Evolutionary conservation across 23 red algal species (phyloP).

Genomic region (Gracilariopsis chorda): DNA sequence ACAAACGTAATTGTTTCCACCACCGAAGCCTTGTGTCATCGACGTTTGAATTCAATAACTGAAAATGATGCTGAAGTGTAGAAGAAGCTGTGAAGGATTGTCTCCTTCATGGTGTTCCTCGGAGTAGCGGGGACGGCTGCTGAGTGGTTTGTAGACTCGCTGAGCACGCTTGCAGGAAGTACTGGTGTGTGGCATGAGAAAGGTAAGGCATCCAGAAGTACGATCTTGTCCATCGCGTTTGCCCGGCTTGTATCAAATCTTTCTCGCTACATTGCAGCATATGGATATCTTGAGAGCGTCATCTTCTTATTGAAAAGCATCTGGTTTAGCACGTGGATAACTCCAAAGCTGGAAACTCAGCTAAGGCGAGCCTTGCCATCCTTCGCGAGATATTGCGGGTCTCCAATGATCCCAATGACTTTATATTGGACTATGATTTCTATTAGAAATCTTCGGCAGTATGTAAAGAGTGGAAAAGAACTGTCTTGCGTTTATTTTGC

Average conservation of each 20-base stretch:
- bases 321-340: neutral
- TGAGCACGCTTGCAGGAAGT: neutral
- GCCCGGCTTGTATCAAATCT: neutral
- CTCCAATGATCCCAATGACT: neutral
- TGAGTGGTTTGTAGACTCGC: neutral
- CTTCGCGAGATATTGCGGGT: neutral
- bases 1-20: neutral
- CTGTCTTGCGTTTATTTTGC: neutral
- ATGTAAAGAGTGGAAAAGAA: neutral
- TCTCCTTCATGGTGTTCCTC: neutral
- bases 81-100: neutral
- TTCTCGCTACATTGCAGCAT: neutral
- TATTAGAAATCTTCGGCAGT: neutral
- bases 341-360: neutral
- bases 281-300: neutral
- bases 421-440: neutral
- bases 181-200: neutral
- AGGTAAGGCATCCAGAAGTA: neutral
- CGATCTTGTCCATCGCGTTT: neutral
- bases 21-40: neutral
- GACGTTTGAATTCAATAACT: neutral
- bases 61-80: neutral
- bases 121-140: neutral
- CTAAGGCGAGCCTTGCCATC: neutral
- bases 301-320: neutral